Conservation (phyloP, 176 grass and related monocot genomes). For the Urochloa ruziziensis region DNA sequence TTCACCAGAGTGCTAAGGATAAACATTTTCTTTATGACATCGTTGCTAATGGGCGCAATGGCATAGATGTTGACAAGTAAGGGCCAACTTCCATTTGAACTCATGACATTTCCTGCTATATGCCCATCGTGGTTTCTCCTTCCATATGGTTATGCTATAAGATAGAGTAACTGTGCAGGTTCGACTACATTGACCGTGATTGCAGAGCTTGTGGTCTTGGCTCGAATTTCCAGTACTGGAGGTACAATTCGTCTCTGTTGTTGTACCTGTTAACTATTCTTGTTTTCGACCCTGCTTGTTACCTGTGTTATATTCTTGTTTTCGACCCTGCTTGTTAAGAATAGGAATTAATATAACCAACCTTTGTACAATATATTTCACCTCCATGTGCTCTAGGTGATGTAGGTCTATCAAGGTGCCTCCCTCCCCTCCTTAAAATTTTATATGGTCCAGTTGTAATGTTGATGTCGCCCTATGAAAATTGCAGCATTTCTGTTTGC, state of each 20-base stretch:
- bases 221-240: constrained; percentile 85
- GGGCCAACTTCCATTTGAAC: constrained; percentile 20
- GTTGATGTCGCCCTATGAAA: background rate
- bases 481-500: background rate
- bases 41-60: constrained; percentile 95
- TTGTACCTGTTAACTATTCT: background rate
- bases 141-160: constrained; percentile 38
- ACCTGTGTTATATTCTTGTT: background rate
- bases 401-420: background rate
- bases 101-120: constrained; percentile 16
- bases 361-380: background rate
- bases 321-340: background rate
- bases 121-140: background rate
- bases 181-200: constrained; percentile 95
- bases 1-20: constrained; percentile 72
- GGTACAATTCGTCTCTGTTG: constrained; percentile 42
- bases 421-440: background rate
- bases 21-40: constrained; percentile 96
- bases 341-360: background rate
- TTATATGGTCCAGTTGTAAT: background rate
- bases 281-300: background rate
- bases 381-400: background rate
- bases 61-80: constrained; percentile 99
- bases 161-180: constrained; percentile 55
- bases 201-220: constrained; percentile 92